Conservation (phyloP, 257 asterid species). For the Nicotiana benthamiana region DNA sequence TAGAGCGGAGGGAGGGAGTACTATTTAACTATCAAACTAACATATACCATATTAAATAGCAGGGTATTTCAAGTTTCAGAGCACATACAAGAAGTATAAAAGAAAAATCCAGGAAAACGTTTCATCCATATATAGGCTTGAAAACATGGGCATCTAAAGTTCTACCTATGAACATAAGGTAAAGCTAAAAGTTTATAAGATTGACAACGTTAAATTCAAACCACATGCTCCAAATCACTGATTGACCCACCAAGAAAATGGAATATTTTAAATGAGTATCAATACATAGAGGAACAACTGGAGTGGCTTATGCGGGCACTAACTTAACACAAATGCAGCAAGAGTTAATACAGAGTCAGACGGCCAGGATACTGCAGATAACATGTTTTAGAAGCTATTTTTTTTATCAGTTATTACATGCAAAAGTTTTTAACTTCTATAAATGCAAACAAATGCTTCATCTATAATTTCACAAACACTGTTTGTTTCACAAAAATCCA, state of each 20-base stretch:
- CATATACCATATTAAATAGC: slow-evolving; percentile 4
- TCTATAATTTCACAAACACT: background rate
- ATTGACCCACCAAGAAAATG: background rate
- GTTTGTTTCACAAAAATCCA: background rate
- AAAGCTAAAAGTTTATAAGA: background rate
- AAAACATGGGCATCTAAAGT: background rate
- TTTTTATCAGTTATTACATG: background rate
- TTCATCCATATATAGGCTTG: background rate
- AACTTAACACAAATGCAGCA: background rate
- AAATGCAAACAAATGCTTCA: background rate
- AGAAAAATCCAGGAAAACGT: background rate
- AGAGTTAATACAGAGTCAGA: background rate
- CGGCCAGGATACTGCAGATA: background rate
- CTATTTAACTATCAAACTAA: no score
- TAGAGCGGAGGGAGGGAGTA: no score
- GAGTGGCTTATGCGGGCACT: background rate
- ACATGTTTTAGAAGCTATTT: background rate
- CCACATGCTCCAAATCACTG: background rate
- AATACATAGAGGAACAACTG: background rate
- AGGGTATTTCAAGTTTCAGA: background rate
- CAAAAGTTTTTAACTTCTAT: background rate
- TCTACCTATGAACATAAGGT: background rate
- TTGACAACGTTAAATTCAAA: background rate
- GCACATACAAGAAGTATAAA: background rate
- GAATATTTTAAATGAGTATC: background rate